phyloP scores from a whole-genome alignment of 2,329 filamentous ascomycete genomes.

The Dactylonectria macrodidyma region DNA sequence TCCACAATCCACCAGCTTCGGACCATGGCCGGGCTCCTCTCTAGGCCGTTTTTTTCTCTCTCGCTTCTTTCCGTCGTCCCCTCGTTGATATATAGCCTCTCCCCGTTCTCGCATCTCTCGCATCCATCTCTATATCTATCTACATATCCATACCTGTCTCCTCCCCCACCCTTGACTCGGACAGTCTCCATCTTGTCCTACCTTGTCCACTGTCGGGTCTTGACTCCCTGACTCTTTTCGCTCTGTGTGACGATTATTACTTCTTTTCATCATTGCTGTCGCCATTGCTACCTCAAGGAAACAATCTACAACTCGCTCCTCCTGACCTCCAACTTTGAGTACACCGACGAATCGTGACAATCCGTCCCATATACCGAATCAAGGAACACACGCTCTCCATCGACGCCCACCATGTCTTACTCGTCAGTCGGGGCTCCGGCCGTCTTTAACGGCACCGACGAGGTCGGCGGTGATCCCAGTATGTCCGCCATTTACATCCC shows the following conservation, averaged over 20 bases:
- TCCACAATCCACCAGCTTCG: slow-evolving; percentile 21
- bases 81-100: slow-evolving; percentile 33
- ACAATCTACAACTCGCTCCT: background rate
- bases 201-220: slow-evolving; percentile 4
- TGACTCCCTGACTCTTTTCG: slow-evolving; percentile 8
- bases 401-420: slow-evolving; percentile 68
- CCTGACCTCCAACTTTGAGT: slow-evolving; percentile 1
- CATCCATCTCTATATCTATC: slow-evolving; percentile 27
- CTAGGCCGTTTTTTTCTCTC: background rate
- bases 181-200: slow-evolving; percentile 3
- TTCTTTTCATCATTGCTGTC: background rate
- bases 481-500: slow-evolving; percentile 54
- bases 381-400: background rate
- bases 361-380: slow-evolving; percentile 1
- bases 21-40: slow-evolving; percentile 27
- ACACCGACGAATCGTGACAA: slow-evolving; percentile 18
- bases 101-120: slow-evolving; percentile 19
- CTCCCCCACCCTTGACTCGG: slow-evolving; percentile 2
- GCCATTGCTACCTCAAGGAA: background rate
- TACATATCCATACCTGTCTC: slow-evolving; percentile 7
- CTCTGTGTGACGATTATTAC: slow-evolving; percentile 5
- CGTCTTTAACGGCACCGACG: slow-evolving; percentile 75
- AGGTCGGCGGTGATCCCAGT: slow-evolving; percentile 84
- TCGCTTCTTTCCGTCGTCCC: background rate
- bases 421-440: slow-evolving; percentile 71